Percentiles rank a stretch among this genome's conserved stretches.
phyloP scores from a whole-genome alignment of 2,329 filamentous ascomycete species.

The Hymenoscyphus occultus region DNA sequence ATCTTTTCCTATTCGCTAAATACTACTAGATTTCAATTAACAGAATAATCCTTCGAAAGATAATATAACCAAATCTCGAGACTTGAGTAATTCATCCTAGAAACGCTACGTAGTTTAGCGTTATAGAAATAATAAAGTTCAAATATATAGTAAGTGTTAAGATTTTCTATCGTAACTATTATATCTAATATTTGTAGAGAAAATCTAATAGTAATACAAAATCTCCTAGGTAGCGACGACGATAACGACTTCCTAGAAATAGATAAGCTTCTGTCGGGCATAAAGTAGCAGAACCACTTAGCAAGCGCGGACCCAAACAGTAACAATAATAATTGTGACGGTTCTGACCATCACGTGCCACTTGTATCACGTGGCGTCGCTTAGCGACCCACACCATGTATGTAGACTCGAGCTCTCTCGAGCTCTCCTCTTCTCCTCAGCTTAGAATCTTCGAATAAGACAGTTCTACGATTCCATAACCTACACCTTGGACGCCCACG shows the following conservation, averaged over 20 bases:
- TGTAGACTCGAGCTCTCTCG: too few species aligned
- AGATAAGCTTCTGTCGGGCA: conserved; percentile 17
- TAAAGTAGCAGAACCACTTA: conserved; percentile 13
- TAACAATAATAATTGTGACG: too few species aligned
- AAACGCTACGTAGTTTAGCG: conserved; percentile 15
- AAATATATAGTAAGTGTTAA: conserved; percentile 18
- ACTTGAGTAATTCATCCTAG: conserved; percentile 13
- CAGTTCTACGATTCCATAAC: too few species aligned
- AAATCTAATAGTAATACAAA: conserved; percentile 17
- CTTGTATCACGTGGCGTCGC: too few species aligned
- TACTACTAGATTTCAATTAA: conserved; percentile 9
- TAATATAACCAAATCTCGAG: too few species aligned
- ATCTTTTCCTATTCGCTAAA: conserved; percentile 16
- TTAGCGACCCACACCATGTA: too few species aligned
- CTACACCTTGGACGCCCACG: too few species aligned
- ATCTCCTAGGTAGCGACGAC: conserved; percentile 17
- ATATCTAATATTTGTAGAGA: conserved; percentile 17
- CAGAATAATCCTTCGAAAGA: conserved; percentile 7
- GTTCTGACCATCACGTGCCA: too few species aligned
- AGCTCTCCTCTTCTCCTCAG: too few species aligned
- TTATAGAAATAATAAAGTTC: too few species aligned
- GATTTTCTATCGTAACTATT: conserved; percentile 14
- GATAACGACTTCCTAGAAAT: conserved; percentile 18
- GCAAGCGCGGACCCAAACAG: too few species aligned
- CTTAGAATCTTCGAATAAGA: too few species aligned